These are phyloP conservation scores for Biscogniauxia marginata DNA, from an alignment of 2,329 filamentous ascomycete genomes.

Conservation along the genomic window DNA sequence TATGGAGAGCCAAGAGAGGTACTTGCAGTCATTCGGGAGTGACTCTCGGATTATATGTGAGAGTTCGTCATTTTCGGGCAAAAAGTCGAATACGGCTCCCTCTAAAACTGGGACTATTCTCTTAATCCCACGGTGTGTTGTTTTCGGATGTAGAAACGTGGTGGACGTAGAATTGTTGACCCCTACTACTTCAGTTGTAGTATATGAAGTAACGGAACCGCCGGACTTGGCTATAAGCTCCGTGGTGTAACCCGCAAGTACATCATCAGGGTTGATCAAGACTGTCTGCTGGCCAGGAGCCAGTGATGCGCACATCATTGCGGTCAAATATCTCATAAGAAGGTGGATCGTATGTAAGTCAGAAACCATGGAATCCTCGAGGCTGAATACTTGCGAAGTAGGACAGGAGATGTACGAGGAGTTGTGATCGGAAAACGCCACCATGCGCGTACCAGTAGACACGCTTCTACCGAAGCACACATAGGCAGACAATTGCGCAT, in stretches of 20 bases:
- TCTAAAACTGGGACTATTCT: constrained; percentile 22
- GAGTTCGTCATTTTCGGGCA: constrained; percentile 26
- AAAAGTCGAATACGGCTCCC: constrained; percentile 34
- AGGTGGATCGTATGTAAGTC: constrained; percentile 24
- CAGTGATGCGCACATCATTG: constrained; percentile 13
- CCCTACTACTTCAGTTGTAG: constrained; percentile 13
- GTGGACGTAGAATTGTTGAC: constrained; percentile 3
- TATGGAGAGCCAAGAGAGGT: constrained; percentile 17
- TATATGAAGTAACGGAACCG: constrained; percentile 12
- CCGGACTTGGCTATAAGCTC: constrained; percentile 17
- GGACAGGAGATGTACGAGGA: constrained; percentile 35
- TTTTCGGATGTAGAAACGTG: constrained; percentile 27
- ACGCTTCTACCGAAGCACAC: constrained; percentile 35
- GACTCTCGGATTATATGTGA: constrained; percentile 24
- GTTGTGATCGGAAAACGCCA: constrained; percentile 33
- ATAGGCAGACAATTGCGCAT: constrained; percentile 15
- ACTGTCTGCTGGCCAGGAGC: constrained; percentile 21
- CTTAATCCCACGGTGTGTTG: constrained; percentile 29
- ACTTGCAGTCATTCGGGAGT: constrained; percentile 28
- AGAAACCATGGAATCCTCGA: constrained; percentile 11
- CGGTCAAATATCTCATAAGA: constrained; percentile 22
- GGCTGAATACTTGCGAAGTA: constrained; percentile 11
- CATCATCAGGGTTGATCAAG: constrained; percentile 35
- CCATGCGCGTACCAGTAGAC: constrained; percentile 22
- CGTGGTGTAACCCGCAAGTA: constrained; percentile 28